A percentile compares a stretch with the other conserved stretches of the same genome.
phyloP scores from a whole-genome alignment of 257 asterid genomes.

The Solanum habrochaites region DNA sequence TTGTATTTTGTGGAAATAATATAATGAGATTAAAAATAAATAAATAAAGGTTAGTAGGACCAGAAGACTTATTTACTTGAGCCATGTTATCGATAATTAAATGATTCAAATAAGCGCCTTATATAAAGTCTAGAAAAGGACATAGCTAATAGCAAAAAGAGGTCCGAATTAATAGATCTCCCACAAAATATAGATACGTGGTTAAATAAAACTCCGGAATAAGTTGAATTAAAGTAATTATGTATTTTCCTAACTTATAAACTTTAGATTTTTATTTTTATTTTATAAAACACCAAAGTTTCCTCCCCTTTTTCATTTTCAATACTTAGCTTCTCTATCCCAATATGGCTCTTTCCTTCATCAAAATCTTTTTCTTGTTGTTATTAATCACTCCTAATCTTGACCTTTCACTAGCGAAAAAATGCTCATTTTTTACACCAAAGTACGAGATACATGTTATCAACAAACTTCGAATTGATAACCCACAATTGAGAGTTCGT shows the following conservation, averaged over 20 bases:
- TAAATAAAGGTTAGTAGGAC: neutral
- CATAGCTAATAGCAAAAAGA: too few species aligned
- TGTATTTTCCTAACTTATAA: too few species aligned
- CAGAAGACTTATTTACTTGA: too few species aligned
- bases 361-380: neutral
- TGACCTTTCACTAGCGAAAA: neutral
- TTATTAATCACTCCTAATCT: neutral
- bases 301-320: too few species aligned
- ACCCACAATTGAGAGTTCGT: neutral
- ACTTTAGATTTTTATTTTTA: too few species aligned
- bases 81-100: too few species aligned
- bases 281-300: too few species aligned
- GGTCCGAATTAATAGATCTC: neutral
- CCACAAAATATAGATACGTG: neutral
- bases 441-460: neutral
- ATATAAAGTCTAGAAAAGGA: too few species aligned
- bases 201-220: too few species aligned
- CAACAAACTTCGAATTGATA: neutral
- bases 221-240: too few species aligned
- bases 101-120: too few species aligned
- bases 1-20: neutral
- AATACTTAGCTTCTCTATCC: neutral
- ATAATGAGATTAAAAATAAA: neutral
- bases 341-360: neutral
- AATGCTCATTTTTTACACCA: neutral